Conservation (phyloP, 192 early-diverging fungal species). For the Dissophora ornata region DNA sequence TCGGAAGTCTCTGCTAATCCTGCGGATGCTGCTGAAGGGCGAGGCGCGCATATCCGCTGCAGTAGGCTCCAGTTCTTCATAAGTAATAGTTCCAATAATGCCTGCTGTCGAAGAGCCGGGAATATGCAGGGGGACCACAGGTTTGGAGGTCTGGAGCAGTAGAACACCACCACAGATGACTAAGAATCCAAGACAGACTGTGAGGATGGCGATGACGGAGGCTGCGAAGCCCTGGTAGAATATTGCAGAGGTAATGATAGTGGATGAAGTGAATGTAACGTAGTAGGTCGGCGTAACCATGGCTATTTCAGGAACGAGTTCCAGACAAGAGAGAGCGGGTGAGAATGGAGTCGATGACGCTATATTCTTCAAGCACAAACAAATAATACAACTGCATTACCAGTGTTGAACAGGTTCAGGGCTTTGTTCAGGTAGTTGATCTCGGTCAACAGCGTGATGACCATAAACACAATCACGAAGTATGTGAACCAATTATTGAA, state of each 20-base stretch:
- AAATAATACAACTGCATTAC: constrained; percentile 12
- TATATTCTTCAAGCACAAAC: not conserved
- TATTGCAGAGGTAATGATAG: constrained; percentile 89
- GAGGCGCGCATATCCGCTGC: constrained; percentile 53
- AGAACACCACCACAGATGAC: constrained; percentile 93
- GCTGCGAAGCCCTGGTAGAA: constrained; percentile 87
- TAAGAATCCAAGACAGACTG: constrained; percentile 86
- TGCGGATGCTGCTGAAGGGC: constrained; percentile 44
- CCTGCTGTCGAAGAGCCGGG: constrained; percentile 27
- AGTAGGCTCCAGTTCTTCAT: constrained; percentile 45
- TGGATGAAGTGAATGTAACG: constrained; percentile 94
- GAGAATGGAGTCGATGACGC: no score
- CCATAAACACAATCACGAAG: constrained; percentile 79
- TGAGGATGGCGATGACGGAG: constrained; percentile 76
- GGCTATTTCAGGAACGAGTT: constrained; percentile 56
- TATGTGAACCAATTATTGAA: constrained; percentile 86
- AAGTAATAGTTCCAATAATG: constrained; percentile 25
- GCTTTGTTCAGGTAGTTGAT: constrained; percentile 98
- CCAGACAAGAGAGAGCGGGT: no score
- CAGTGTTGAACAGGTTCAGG: constrained; percentile 88
- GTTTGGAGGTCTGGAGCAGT: constrained; percentile 66
- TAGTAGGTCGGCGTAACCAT: constrained; percentile 93
- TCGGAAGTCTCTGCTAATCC: constrained; percentile 41
- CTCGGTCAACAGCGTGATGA: constrained; percentile 85
- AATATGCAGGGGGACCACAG: constrained; percentile 37